Conservation (phyloP, 1,284 basidiomycete genomes). For the Chalciporus sp. region DNA sequence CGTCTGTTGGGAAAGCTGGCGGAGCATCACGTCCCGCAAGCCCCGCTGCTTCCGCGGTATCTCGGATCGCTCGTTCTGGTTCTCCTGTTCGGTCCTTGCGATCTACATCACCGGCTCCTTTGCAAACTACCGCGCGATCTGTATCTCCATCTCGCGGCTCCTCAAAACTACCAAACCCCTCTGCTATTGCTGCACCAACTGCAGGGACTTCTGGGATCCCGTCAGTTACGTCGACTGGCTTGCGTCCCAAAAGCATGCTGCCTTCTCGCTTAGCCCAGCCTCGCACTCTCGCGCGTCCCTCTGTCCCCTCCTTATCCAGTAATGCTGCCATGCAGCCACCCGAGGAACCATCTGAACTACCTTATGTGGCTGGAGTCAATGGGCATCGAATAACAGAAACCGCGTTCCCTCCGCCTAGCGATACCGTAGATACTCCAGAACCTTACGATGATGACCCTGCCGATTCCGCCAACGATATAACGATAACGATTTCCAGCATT, state of each 20-base stretch:
- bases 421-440: conserved; percentile 30
- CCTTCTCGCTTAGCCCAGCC: conserved; percentile 73
- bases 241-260: conserved; percentile 63
- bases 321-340: conserved; percentile 20
- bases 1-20: conserved; percentile 46
- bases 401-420: conserved; percentile 20
- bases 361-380: conserved; percentile 28
- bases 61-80: conserved; percentile 59
- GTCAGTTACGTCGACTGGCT: conserved; percentile 49
- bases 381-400: conserved; percentile 19
- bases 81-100: conserved; percentile 58
- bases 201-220: conserved; percentile 36
- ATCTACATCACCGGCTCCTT: conserved; percentile 53
- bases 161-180: conserved; percentile 28
- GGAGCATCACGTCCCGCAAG: conserved; percentile 64
- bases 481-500: conserved; percentile 80
- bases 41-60: conserved; percentile 53
- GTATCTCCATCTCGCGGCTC: conserved; percentile 46
- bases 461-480: conserved; percentile 57
- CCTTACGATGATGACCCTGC: conserved; percentile 20
- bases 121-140: conserved; percentile 38
- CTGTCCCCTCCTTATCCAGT: conserved; percentile 18
- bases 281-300: conserved; percentile 40
- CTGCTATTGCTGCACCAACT: conserved; percentile 32
- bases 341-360: conserved; percentile 35